Base-by-base conservation (phyloP, 108 stramenopile genomes). In the Mediolabrus comicus region DNA sequence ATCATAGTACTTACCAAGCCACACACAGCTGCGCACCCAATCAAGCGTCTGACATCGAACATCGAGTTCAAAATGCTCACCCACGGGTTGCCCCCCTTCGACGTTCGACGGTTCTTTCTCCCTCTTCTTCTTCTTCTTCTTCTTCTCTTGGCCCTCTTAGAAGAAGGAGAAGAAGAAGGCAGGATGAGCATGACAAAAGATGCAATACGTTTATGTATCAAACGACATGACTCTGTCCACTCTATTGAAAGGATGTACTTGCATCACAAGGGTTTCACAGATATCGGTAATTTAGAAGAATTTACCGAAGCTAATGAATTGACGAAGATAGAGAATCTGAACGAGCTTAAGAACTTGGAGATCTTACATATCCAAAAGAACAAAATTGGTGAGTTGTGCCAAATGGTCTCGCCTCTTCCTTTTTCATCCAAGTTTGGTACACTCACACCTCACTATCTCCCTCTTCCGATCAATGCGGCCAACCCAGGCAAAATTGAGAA, bases 201-300 rank as follows among this genome's bases (percentile, higher is more conserved):
- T n/a, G 62, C 71, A 39, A 72, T 72, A 7, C 29, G 32, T 26
- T 64, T 63, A 8, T 72, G 71, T 28, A 39, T 72, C 59, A 88
- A 88, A 16, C 66, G 74, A 31, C 81, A 88, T 34, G 71, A 72
- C 24, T 66, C 75, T 0, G 83, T 87, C 51, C 28, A 66, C 8
- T 62, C 91, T 19, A 91, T 89, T 59, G 85, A 92, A 26, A 87
- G 84, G 57, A 55, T 94, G 29, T 92, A 92, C 60, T 72, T 92
- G 36, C 83, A 89, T 77, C 82, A 88, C 70, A 84, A 89, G 77
- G 86, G 92, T 14, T 88, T 90, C 49, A 46, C 60, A 1, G 52
- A 70, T 30, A 83, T 93, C 25, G 28, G 80, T n/a, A 90, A 86
- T 26, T 61, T 93, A 2, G 90, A 90, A 7, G 77, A 61, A 36